Evolutionary conservation across 2,329 filamentous ascomycete genomes (phyloP).

Genomic region (Triangularia verruculosa): DNA sequence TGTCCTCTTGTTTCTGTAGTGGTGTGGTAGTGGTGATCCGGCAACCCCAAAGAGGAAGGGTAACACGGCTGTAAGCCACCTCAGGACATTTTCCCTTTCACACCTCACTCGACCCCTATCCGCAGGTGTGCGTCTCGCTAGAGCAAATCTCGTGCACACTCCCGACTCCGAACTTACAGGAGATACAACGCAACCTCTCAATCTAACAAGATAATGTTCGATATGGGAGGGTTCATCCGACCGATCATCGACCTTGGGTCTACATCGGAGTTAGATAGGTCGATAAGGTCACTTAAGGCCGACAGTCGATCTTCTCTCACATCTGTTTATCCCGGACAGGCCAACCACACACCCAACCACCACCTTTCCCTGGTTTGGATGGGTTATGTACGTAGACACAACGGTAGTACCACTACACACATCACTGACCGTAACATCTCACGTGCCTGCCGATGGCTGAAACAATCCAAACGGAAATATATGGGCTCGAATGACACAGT

Average conservation of each 20-base stretch:
- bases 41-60: constrained; percentile 1
- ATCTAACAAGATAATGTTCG: not conserved
- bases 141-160: not conserved
- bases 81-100: not conserved
- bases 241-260: not conserved
- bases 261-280: not conserved
- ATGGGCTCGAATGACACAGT: not conserved
- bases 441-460: not conserved
- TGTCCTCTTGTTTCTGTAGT: not conserved
- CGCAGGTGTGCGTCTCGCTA: not conserved
- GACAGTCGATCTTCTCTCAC: not conserved
- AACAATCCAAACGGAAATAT: not conserved
- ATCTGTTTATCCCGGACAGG: not conserved
- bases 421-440: not conserved
- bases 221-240: not conserved
- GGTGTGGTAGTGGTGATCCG: not conserved
- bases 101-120: not conserved
- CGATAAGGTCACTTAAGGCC: not conserved
- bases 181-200: not conserved
- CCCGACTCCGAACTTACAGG: not conserved
- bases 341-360: not conserved
- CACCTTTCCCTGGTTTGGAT: not conserved
- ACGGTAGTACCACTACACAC: not conserved
- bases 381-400: not conserved
- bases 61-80: not conserved